A percentile compares a stretch with the other conserved stretches of the same genome.
Evolutionary conservation across 2,329 filamentous ascomycete species (phyloP).

Genomic region (Zymoseptoria brevis): DNA sequence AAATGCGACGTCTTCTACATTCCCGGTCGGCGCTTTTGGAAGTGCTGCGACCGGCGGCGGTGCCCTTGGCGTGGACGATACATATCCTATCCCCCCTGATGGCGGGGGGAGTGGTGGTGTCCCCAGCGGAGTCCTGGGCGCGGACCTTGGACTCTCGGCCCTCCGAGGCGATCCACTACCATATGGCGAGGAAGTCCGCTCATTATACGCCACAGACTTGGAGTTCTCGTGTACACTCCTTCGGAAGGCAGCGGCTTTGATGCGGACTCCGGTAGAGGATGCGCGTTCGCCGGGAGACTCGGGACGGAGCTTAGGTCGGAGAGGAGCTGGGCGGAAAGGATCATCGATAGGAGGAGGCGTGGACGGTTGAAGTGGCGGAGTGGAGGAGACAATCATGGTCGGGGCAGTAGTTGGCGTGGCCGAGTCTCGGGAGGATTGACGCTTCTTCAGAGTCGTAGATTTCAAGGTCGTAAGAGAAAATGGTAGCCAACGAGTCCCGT

Average conservation of each 20-base stretch:
- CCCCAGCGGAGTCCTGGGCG: background rate
- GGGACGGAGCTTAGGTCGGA: background rate
- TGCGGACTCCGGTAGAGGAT: background rate
- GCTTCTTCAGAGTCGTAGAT: background rate
- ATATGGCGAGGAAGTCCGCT: background rate
- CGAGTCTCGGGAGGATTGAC: background rate
- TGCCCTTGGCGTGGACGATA: background rate
- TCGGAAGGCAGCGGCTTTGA: background rate
- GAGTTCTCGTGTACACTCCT: conserved; percentile 3
- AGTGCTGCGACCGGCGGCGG: background rate
- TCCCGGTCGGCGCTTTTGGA: background rate
- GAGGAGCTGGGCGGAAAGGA: background rate
- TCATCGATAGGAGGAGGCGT: background rate
- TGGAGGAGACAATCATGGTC: background rate
- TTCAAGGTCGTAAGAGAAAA: background rate
- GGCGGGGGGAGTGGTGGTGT: background rate
- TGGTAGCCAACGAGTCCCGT: background rate
- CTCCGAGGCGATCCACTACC: background rate
- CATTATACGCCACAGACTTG: conserved; percentile 2
- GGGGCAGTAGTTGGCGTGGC: no score
- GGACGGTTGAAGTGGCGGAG: background rate
- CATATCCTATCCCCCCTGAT: background rate
- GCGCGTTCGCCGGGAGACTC: conserved; percentile 1
- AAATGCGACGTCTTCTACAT: background rate
- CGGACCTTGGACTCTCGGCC: background rate